A percentile compares a stretch with the other conserved stretches of the same genome.
phyloP scores from a whole-genome alignment of 495 filamentous ascomycete genomes.

The Oidiodendron maius region DNA sequence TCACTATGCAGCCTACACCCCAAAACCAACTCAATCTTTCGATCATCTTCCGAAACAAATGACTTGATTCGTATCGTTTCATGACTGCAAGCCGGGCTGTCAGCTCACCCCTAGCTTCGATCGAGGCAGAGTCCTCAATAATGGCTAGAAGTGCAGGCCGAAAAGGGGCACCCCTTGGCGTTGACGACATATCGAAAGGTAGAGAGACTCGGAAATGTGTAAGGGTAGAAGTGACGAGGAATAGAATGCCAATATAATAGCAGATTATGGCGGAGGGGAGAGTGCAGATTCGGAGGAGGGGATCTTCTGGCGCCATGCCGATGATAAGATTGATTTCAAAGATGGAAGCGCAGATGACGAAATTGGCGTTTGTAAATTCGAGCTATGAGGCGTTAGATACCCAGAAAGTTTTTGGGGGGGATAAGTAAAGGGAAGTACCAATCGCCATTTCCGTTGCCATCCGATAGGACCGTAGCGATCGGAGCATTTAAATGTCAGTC shows the following conservation, averaged over 20 bases:
- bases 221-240: not conserved
- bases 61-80: conserved; percentile 9
- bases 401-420: not conserved
- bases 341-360: conserved; percentile 3
- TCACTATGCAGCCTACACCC: conserved; percentile 2
- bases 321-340: conserved; percentile 8
- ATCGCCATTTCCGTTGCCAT: conserved; percentile 5
- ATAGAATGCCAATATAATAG: conserved; percentile 7
- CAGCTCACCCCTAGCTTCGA: conserved; percentile 4
- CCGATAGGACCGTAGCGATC: too few relatives aligned
- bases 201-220: not conserved
- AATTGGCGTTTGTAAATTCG: conserved; percentile 8
- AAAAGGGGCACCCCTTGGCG: conserved; percentile 2
- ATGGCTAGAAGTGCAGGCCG: conserved; percentile 6
- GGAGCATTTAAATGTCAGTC: too few relatives aligned
- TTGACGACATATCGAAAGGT: conserved; percentile 8
- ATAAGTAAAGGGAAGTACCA: not conserved
- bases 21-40: conserved; percentile 5
- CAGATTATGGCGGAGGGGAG: conserved; percentile 4
- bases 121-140: conserved; percentile 2
- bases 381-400: conserved; percentile 1
- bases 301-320: conserved; percentile 1
- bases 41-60: conserved; percentile 5
- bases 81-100: conserved; percentile 1
- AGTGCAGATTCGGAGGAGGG: conserved; percentile 5